A percentile compares a stretch with the other conserved stretches of the same genome.
Evolutionary conservation across 192 early-diverging fungal species (phyloP).

Genomic region (Backusella mclennaniae): DNA sequence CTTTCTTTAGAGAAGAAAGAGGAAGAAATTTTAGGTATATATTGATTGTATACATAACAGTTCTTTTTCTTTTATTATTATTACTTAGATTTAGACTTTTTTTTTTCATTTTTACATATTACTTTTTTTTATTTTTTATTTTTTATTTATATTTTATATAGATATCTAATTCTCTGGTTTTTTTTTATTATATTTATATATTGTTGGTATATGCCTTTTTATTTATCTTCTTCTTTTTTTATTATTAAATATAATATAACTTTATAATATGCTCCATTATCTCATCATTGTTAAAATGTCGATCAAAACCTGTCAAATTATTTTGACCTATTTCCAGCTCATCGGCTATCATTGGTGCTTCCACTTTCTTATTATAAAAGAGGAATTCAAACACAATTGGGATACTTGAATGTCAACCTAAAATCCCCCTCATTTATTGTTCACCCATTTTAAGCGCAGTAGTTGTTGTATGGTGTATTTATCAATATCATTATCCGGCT

Average conservation of each 20-base stretch:
- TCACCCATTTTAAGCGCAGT: neutral
- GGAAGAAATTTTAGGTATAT: neutral
- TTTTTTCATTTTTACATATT: neutral
- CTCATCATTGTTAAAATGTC: neutral
- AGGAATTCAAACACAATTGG: neutral
- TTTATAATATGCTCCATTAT: neutral
- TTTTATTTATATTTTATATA: neutral
- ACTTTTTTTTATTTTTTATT: neutral
- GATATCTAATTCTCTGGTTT: neutral
- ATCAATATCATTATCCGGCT: neutral
- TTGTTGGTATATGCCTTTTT: neutral
- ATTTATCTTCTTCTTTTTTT: neutral
- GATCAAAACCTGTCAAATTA: neutral
- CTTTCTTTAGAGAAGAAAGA: neutral
- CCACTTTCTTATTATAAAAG: neutral
- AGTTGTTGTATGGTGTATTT: neutral
- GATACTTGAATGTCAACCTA: neutral
- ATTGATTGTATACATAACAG: neutral
- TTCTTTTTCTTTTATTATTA: neutral
- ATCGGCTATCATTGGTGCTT: neutral
- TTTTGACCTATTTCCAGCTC: neutral
- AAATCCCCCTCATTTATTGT: neutral
- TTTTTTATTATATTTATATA: neutral
- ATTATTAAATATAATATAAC: neutral
- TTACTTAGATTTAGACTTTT: constrained; percentile 2